Percentiles rank a stretch among this genome's conserved stretches.
phyloP scores from a whole-genome alignment of 495 filamentous ascomycete genomes.

The Ascodesmis nigricans region DNA sequence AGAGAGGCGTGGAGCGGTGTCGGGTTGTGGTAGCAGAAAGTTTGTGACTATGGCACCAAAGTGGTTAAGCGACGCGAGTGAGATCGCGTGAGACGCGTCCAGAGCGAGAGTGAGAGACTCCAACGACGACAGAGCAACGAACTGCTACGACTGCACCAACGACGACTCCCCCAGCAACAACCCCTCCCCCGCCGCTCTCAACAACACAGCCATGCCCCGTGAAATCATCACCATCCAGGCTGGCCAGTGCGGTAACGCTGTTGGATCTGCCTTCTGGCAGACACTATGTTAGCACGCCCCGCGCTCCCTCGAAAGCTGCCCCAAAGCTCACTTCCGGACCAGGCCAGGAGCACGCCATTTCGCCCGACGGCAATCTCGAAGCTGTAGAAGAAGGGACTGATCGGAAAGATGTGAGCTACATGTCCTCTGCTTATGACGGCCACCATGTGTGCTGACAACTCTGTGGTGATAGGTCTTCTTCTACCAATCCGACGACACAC shows the following conservation, averaged over 20 bases:
- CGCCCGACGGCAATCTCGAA: constrained; percentile 84
- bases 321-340: not conserved
- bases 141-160: too few species aligned
- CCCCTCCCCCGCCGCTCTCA: too few species aligned
- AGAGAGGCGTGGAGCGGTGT: too few species aligned
- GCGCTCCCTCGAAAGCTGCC: constrained; percentile 8
- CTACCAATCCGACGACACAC: constrained; percentile 94
- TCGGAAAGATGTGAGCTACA: constrained; percentile 57
- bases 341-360: constrained; percentile 89
- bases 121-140: too few species aligned
- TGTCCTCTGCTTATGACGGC: too few species aligned
- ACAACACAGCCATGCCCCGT: constrained; percentile 28
- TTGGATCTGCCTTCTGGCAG: constrained; percentile 21
- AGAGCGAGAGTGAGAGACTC: too few species aligned
- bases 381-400: constrained; percentile 91
- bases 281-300: constrained; percentile 19
- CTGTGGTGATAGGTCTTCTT: constrained; percentile 49
- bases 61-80: too few species aligned
- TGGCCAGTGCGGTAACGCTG: constrained; percentile 83
- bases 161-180: too few species aligned
- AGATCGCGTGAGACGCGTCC: too few species aligned
- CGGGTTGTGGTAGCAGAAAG: too few species aligned
- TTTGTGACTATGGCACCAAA: too few species aligned
- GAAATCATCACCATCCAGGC: constrained; percentile 99
- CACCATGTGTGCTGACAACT: too few species aligned